phyloP scores from a whole-genome alignment of 192 early-diverging fungal species.

The Coemansia sp. region DNA sequence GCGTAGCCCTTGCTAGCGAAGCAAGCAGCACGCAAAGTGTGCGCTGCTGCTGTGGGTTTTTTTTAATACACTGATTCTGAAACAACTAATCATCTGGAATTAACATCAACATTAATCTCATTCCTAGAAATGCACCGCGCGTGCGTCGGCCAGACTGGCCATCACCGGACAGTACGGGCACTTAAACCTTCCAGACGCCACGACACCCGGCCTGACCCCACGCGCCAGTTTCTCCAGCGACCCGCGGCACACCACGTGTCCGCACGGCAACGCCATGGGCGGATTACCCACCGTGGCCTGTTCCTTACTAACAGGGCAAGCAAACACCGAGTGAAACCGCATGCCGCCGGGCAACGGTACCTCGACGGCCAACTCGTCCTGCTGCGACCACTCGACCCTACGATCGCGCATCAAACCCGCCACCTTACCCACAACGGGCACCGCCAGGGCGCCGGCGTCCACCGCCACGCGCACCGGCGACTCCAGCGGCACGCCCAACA shows the following conservation, averaged over 20 bases:
- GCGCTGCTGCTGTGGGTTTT: too few species aligned
- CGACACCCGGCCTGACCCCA: conserved; percentile 55
- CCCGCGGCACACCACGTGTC: conserved; percentile 94
- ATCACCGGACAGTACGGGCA: conserved; percentile 97
- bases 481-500: conserved; percentile 19
- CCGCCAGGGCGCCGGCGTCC: conserved; percentile 78
- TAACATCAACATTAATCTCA: too few species aligned
- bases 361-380: conserved; percentile 89
- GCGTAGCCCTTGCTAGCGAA: too few species aligned
- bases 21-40: too few species aligned
- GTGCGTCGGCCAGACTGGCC: conserved; percentile 71
- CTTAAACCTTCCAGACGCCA: conserved; percentile 70
- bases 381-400: conserved; percentile 85
- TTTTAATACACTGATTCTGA: too few species aligned
- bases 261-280: conserved; percentile 97
- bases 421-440: conserved; percentile 93
- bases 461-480: conserved; percentile 52
- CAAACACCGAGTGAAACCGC: conserved; percentile 93
- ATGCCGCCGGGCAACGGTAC: conserved; percentile 84
- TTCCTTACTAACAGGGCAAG: conserved; percentile 96
- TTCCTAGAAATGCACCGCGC: conserved; percentile 75
- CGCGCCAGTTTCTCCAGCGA: conserved; percentile 80
- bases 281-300: conserved; percentile 90
- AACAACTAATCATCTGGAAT: too few species aligned
- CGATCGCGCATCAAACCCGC: conserved; percentile 80